Base-by-base conservation (phyloP, 208 protist genomes). In the Phytomonas sp. region DNA sequence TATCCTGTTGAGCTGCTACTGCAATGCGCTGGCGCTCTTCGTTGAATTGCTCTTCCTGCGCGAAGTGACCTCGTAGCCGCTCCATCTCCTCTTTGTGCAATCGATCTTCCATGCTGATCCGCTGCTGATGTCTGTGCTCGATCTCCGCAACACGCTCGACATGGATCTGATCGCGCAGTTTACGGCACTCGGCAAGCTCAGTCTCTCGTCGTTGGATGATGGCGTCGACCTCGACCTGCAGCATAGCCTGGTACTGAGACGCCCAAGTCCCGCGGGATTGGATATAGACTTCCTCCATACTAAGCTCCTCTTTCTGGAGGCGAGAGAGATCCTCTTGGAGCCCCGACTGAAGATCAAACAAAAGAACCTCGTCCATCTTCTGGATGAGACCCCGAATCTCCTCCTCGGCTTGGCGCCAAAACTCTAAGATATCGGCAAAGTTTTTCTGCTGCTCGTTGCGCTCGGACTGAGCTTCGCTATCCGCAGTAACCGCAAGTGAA, bases 291-390 rank as follows among this genome's bases (percentile, higher is more conserved):
- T 88, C 82, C 67, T 94, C 86, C 78, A 94, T 89, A 29, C 68
- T 77, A 5, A 84, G 76, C 36, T 89, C 86, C 67, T 94, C 86
- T 29, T 75, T 75, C 45, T 89, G 89, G 16, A 94, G 67, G 3
- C 76, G 80, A 59, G 75, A 40, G 71, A 94, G 56, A 68, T 94
- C 86, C 69, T 91, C 80, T 63, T 92, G 79, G 7, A 85, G 80
- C 68, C 87, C 81, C 3, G 69, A 52, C 70, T 89, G 73, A 68
- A 91, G 31, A 59, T 94, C 89, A 23, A 75, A 63, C n/a, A 94
- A 60, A 36, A 94, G 67, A 14, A 76, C 31, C 60, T 94, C 89
- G 64, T 94, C 89, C 77, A 92, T 89, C 66, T 89, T 86, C n/a
- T 82, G 74, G n/a, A 88, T 66, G 2, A 78, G 77, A 19, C 83